Conservation (phyloP, 208 protist genomes). For the Trypanosoma vivax region DNA sequence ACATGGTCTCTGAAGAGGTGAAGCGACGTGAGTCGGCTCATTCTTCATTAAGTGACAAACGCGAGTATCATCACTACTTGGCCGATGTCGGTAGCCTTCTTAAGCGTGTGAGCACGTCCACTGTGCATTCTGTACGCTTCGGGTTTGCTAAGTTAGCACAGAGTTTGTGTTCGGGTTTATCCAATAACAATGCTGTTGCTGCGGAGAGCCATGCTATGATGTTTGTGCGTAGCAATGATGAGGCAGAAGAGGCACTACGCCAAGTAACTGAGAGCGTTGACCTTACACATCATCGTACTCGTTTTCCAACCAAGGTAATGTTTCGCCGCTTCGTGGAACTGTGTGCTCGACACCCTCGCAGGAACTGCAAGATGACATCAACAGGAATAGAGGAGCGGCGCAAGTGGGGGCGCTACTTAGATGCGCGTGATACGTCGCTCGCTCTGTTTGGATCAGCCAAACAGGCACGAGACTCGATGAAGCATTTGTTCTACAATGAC, state of each 20-base stretch:
- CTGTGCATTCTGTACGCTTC: conserved; percentile 23
- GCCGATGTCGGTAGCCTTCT: conserved; percentile 62
- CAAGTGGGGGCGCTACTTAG: conserved; percentile 76
- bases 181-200: conserved; percentile 32
- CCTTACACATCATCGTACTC: conserved; percentile 20
- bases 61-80: conserved; percentile 37
- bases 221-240: conserved; percentile 49
- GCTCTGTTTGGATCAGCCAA: conserved; percentile 75
- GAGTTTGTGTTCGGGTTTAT: conserved; percentile 13
- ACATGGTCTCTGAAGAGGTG: conserved; percentile 22
- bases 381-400: conserved; percentile 59
- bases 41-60: not conserved
- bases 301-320: conserved; percentile 41
- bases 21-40: not conserved
- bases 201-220: conserved; percentile 44
- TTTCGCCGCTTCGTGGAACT: conserved; percentile 62
- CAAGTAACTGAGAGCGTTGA: conserved; percentile 34
- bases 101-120: conserved; percentile 26
- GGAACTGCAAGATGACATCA: conserved; percentile 70
- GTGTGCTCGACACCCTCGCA: conserved; percentile 61
- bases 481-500: conserved; percentile 81
- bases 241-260: conserved; percentile 55
- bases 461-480: conserved; percentile 81
- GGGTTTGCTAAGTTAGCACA: conserved; percentile 37
- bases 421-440: conserved; percentile 82